Conservation (phyloP, 176 grass and related monocot genomes). For the Zoysia pacifica region DNA sequence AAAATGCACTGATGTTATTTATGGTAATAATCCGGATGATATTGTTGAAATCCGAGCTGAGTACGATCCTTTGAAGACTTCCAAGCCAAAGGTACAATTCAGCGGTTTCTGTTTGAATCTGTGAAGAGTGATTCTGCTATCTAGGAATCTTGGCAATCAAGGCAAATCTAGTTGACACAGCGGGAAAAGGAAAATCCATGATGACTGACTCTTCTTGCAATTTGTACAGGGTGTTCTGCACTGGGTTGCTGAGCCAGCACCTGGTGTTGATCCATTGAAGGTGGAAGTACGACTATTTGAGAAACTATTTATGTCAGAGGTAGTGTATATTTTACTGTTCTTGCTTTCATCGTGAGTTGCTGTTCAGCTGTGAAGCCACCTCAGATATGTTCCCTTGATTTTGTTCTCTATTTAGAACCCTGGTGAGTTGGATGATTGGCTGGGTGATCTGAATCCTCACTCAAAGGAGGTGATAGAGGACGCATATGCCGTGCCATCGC, state of each 20-base stretch:
- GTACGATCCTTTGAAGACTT: conserved; percentile 93
- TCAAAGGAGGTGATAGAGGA: conserved; percentile 89
- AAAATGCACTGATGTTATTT: conserved; percentile 92
- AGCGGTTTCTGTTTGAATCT: background rate
- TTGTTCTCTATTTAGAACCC: conserved; percentile 72
- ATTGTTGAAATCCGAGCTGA: conserved; percentile 81
- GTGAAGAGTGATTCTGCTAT: conserved; percentile 1
- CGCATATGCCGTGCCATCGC: conserved; percentile 67
- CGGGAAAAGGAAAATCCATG: background rate
- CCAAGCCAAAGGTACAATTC: conserved; percentile 77
- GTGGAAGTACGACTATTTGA: conserved; percentile 92
- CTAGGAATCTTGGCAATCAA: background rate
- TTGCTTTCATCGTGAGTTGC: background rate
- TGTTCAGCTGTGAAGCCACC: conserved; percentile 19
- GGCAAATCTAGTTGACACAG: background rate
- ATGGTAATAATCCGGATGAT: conserved; percentile 61
- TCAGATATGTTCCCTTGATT: background rate
- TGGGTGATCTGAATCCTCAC: conserved; percentile 75
- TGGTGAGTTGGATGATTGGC: conserved; percentile 79
- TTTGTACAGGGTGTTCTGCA: conserved; percentile 86
- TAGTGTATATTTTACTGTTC: conserved; percentile 27
- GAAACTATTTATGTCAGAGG: conserved; percentile 86
- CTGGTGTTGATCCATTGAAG: conserved; percentile 81
- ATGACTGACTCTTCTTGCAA: conserved; percentile 27
- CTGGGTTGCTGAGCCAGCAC: conserved; percentile 87